Percentiles rank a stretch among this genome's conserved stretches.
phyloP scores from a whole-genome alignment of 2,329 filamentous ascomycete genomes.

The Phyllosticta ampelicida region DNA sequence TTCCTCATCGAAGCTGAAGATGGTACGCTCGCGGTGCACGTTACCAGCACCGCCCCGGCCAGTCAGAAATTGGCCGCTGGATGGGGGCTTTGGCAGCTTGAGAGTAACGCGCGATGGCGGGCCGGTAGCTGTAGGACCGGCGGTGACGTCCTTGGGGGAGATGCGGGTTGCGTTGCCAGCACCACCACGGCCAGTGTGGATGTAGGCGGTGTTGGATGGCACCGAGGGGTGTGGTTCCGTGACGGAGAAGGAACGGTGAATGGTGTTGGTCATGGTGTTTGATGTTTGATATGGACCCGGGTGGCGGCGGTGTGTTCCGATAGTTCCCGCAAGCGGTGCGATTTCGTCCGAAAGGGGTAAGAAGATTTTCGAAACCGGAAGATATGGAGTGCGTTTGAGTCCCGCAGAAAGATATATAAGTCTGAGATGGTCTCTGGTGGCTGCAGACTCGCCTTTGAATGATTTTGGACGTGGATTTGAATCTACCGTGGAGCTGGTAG shows the following conservation, averaged over 20 bases:
- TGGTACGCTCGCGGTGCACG: constrained; percentile 47
- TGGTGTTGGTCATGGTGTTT: constrained; percentile 21
- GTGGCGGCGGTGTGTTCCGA: not conserved
- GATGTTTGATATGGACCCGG: constrained; percentile 8
- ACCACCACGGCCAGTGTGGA: constrained; percentile 46
- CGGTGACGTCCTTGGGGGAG: constrained; percentile 43
- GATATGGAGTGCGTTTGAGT: not conserved
- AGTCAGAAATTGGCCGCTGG: constrained; percentile 47
- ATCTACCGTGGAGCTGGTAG: not conserved
- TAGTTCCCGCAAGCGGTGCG: not conserved
- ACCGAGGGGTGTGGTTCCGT: constrained; percentile 52
- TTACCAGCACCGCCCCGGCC: constrained; percentile 61
- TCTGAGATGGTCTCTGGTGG: not conserved
- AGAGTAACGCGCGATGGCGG: constrained; percentile 36
- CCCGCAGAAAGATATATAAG: not conserved
- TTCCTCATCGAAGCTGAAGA: constrained; percentile 61
- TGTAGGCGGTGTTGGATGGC: constrained; percentile 32
- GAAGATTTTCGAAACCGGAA: not conserved
- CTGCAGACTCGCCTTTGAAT: not conserved
- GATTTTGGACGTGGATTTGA: not conserved
- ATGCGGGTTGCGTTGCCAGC: constrained; percentile 48
- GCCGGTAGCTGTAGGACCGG: constrained; percentile 33
- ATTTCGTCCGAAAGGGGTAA: constrained; percentile 6
- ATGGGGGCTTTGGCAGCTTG: constrained; percentile 36
- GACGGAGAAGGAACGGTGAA: constrained; percentile 38